These are phyloP conservation scores for Gloeophyllum trabeum DNA, from an alignment of 768 basidiomycete genomes.

Conservation along the genomic window DNA sequence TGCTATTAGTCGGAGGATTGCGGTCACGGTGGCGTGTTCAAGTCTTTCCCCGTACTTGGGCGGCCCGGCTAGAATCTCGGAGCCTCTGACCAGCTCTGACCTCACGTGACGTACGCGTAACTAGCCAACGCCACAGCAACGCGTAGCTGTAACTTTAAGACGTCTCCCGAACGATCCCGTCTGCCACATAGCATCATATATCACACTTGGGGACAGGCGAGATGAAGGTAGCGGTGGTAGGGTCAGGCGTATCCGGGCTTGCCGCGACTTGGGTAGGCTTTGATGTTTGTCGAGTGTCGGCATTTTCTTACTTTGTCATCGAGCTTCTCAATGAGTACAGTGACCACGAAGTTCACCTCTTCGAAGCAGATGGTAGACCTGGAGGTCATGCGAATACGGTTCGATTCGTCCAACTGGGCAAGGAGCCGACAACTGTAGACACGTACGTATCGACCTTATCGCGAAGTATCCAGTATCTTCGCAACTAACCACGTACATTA, in stretches of 20 bases:
- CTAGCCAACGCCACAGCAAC: too few relatives aligned
- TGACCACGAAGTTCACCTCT: slow-evolving; percentile 66
- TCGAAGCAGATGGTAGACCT: slow-evolving; percentile 52
- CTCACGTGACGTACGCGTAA: too few relatives aligned
- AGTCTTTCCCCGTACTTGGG: not conserved
- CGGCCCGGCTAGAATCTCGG: too few relatives aligned
- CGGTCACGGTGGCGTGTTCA: not conserved
- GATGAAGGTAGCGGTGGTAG: slow-evolving; percentile 65
- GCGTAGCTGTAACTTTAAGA: too few relatives aligned
- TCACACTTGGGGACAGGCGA: too few relatives aligned
- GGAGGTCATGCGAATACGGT: slow-evolving; percentile 79
- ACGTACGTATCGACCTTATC: slow-evolving; percentile 38
- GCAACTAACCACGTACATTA: slow-evolving; percentile 1
- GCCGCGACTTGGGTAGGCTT: slow-evolving; percentile 58
- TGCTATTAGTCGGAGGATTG: too few relatives aligned
- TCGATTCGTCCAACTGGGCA: slow-evolving; percentile 29
- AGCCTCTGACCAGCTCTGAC: too few relatives aligned
- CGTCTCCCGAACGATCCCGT: too few relatives aligned
- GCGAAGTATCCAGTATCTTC: not conserved
- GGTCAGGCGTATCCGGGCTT: slow-evolving; percentile 72
- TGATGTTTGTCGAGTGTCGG: not conserved
- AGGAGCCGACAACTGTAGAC: slow-evolving; percentile 44
- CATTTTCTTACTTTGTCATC: not conserved
- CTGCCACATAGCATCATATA: too few relatives aligned
- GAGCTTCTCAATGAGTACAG: slow-evolving; percentile 66